Evolutionary conservation across 2,329 filamentous ascomycete species (phyloP), one percentile per base, ranked within the genome.

Genomic region (Coniochaeta pulveracea): DNA sequence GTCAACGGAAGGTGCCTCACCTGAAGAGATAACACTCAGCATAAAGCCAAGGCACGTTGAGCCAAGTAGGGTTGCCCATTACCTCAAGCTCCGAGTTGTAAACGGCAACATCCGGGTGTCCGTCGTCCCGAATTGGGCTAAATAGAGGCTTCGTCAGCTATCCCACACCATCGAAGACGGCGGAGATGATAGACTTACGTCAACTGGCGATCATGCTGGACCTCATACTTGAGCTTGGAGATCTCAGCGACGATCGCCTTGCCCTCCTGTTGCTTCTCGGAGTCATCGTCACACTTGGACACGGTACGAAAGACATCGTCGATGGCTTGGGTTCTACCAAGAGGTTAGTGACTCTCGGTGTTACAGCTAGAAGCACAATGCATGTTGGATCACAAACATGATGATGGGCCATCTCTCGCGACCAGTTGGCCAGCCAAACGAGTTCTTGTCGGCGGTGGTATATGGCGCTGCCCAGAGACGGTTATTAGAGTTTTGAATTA

Each of bases 21-120:
- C 82, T 69, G 63, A 89, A 96, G 37, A 98, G 70, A 56, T 96
- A 96, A 64, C 91, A 96, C 63, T 98, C 91, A 17, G 80, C 66
- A 57, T 76, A 98, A 2, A 98, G 69, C 91, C 91, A 98, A 5
- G 86, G 72, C 5, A 80, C 76, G 41, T 80, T 70, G 51, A 89
- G 80, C 91, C 91, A 98, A 29, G 71, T 77, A 0, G 82, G 75
- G 29, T 69, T 72, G 26, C 79, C 82, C 14, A 85, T 69, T 43
- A 78, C 67, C 43, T 80, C 71, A 5, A 98, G 62, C 57, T 96
- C 88, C 43, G 77, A 66, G 60, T 98, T 98, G 62, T 95, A 98
- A 25, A 71, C 65, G 10, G 69, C 69, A 19, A 95, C 73, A 47
- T 95, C 86, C 9, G 74, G 55, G 43, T 73, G 65, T 36, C 83